Evolutionary conservation across 73 alveolate species (phyloP).

Genomic region (Paramecium sexaurelia): DNA sequence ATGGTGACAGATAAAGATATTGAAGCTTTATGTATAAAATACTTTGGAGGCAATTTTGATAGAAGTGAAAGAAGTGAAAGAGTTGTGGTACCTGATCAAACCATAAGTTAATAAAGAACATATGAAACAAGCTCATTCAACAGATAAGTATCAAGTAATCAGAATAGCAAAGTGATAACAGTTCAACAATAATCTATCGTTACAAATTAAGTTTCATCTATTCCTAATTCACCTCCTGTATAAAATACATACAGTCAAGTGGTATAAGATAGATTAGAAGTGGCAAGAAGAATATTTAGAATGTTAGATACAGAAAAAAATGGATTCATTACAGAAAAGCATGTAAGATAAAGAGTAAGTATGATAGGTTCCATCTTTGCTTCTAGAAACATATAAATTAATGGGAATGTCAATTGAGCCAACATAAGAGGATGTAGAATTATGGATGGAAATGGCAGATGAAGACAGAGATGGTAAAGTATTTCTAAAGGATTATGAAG

Average conservation of each 20-base stretch:
- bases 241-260: not conserved
- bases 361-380: conserved; percentile 20
- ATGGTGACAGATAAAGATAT: conserved; percentile 2
- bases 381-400: conserved; percentile 37
- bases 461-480: conserved; percentile 51
- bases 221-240: not conserved
- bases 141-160: not conserved
- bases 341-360: not conserved
- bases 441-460: conserved; percentile 62
- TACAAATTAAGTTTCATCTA: not conserved
- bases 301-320: conserved; percentile 9
- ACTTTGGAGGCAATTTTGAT: conserved; percentile 41
- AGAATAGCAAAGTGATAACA: conserved; percentile 17
- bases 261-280: conserved; percentile 43
- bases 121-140: not conserved
- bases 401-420: conserved; percentile 34
- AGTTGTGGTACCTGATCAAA: not conserved
- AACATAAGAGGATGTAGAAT: conserved; percentile 55
- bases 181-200: not conserved
- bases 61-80: conserved; percentile 41
- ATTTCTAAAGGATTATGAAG: conserved; percentile 31
- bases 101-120: not conserved
- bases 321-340: conserved; percentile 46
- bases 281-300: conserved; percentile 47
- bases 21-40: conserved; percentile 7